Evolutionary conservation across 2,329 filamentous ascomycete species (phyloP).

Genomic region (Parasarocladium wereldwijsianum): DNA sequence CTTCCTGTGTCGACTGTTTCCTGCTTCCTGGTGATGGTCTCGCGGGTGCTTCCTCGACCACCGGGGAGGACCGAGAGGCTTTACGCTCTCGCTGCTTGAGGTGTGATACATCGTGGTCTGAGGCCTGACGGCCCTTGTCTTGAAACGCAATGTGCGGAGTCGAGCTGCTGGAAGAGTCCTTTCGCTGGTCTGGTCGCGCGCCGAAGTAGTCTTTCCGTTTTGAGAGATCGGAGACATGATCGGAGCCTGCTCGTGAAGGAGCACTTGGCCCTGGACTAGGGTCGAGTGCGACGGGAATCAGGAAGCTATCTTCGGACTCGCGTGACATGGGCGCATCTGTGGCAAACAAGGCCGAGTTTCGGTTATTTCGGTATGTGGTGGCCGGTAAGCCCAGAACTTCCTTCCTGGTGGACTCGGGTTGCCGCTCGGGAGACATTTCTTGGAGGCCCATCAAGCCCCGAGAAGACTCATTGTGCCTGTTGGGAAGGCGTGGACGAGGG

Average conservation of each 20-base stretch:
- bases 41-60: constrained; percentile 1
- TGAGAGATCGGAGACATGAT: constrained; percentile 26
- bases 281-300: constrained; percentile 64
- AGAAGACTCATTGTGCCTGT: constrained; percentile 36
- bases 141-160: constrained; percentile 90
- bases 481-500: constrained; percentile 38
- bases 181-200: constrained; percentile 30
- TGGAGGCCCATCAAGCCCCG: constrained; percentile 39
- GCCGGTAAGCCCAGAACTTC: constrained; percentile 58
- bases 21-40: constrained; percentile 12
- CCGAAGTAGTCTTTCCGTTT: constrained; percentile 46
- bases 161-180: constrained; percentile 32
- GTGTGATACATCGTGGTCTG: constrained; percentile 41
- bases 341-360: constrained; percentile 54
- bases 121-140: constrained; percentile 54
- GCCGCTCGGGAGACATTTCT: constrained; percentile 39
- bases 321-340: constrained; percentile 29
- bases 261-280: constrained; percentile 44
- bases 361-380: constrained; percentile 63
- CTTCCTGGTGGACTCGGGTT: constrained; percentile 20
- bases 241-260: constrained; percentile 39
- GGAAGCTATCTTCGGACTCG: constrained; percentile 53
- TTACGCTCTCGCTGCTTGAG: constrained; percentile 33
- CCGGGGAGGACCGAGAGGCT: constrained; percentile 17
- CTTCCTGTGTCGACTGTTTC: constrained; percentile 29